Evolutionary conservation across 2,329 filamentous ascomycete species (phyloP).

Genomic region (Rhinocladiella mackenziei): DNA sequence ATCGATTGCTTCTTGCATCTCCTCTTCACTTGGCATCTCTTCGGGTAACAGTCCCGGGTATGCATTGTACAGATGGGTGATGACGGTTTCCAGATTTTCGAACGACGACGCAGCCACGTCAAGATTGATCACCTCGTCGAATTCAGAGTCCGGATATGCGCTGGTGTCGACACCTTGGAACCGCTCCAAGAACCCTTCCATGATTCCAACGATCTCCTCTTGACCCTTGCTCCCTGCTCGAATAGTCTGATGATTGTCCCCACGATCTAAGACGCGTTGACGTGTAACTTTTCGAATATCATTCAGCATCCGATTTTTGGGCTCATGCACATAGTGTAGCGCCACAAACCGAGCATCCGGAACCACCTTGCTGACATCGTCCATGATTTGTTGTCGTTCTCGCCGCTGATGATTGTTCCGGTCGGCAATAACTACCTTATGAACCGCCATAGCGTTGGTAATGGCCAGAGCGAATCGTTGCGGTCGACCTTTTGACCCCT

Average conservation of each 20-base stretch:
- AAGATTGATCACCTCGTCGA: conserved; percentile 80
- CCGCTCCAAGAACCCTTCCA: conserved; percentile 86
- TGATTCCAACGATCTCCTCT: conserved; percentile 77
- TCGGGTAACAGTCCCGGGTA: conserved; percentile 71
- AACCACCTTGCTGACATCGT: conserved; percentile 64
- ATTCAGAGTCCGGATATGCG: conserved; percentile 69
- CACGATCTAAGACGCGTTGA: conserved; percentile 73
- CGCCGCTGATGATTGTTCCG: conserved; percentile 88
- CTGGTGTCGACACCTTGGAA: conserved; percentile 73
- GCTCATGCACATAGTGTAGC: conserved; percentile 80
- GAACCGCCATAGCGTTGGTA: conserved; percentile 58
- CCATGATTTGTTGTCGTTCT: conserved; percentile 82
- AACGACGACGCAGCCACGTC: conserved; percentile 74
- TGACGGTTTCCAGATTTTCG: conserved; percentile 75
- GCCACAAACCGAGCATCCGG: conserved; percentile 70
- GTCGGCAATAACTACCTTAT: conserved; percentile 79
- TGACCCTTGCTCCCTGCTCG: conserved; percentile 71
- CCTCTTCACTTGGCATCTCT: conserved; percentile 64
- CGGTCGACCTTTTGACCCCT: conserved; percentile 68
- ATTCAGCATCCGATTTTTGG: conserved; percentile 57
- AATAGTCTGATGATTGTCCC: conserved; percentile 97
- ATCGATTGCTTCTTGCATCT: conserved; percentile 75
- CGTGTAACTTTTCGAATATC: conserved; percentile 71
- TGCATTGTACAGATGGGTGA: conserved; percentile 65
- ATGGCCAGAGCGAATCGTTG: conserved; percentile 72